Conservation (phyloP, 2,329 filamentous ascomycete species). For the Botrytis cinerea region DNA sequence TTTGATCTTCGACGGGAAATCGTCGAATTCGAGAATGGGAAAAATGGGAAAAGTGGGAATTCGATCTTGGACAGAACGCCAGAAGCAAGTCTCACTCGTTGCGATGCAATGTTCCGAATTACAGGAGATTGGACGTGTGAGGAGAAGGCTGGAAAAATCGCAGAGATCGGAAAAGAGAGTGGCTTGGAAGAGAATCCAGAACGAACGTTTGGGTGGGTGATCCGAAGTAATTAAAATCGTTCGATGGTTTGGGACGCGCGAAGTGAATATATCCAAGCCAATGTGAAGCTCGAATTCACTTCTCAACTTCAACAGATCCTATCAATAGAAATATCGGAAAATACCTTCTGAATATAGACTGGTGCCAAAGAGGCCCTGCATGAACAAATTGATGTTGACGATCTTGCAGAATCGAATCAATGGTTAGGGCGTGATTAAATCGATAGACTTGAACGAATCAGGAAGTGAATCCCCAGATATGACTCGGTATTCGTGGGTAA, state of each 20-base stretch:
- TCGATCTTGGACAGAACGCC: conserved; percentile 25
- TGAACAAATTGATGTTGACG: conserved; percentile 10
- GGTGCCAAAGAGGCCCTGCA: conserved; percentile 6
- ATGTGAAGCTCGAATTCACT: conserved; percentile 1
- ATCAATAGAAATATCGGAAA: neutral
- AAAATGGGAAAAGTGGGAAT: neutral
- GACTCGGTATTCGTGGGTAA: neutral
- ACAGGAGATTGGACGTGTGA: conserved; percentile 26
- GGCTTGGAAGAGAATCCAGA: neutral
- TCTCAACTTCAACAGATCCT: neutral
- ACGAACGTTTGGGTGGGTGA: neutral
- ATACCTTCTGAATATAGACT: conserved; percentile 11
- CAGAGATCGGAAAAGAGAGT: neutral
- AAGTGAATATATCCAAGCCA: conserved; percentile 4
- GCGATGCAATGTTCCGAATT: conserved; percentile 23
- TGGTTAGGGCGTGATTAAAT: neutral
- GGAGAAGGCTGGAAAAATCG: neutral
- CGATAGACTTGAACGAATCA: conserved; percentile 3
- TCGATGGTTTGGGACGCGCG: neutral
- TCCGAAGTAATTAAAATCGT: neutral
- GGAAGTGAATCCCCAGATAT: neutral
- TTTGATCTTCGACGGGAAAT: conserved; percentile 28
- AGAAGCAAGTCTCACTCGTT: conserved; percentile 20
- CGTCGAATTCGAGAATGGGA: neutral
- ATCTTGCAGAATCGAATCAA: neutral